A percentile compares a stretch with the other conserved stretches of the same genome.
phyloP scores from a whole-genome alignment of 108 stramenopile species.

The Nitzschia sp. region DNA sequence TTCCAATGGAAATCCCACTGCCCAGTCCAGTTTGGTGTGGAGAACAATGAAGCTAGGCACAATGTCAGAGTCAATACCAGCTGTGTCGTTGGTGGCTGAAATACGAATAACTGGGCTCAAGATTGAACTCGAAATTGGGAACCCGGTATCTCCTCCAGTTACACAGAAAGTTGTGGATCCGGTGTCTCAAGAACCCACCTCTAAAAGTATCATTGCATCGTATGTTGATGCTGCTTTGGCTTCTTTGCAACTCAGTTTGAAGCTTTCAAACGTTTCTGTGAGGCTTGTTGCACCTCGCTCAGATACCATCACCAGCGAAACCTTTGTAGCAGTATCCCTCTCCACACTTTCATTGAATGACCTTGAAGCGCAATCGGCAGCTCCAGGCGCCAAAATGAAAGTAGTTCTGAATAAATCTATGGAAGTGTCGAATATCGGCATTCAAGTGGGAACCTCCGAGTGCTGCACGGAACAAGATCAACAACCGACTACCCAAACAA shows the following conservation, averaged over 20 bases:
- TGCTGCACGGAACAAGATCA: background rate
- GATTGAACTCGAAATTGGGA: constrained; percentile 25
- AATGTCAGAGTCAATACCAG: constrained; percentile 23
- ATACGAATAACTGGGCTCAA: constrained; percentile 46
- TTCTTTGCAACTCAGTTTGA: constrained; percentile 46
- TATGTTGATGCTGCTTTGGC: constrained; percentile 58
- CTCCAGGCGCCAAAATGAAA: background rate
- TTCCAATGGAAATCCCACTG: constrained; percentile 2
- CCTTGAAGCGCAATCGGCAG: constrained; percentile 23
- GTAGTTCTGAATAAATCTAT: constrained; percentile 33
- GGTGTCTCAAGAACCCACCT: constrained; percentile 12
- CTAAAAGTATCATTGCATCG: constrained; percentile 39
- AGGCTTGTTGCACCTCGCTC: constrained; percentile 14
- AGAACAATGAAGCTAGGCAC: constrained; percentile 42
- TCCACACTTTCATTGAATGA: constrained; percentile 58
- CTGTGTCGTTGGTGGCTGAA: constrained; percentile 44
- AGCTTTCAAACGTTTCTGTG: constrained; percentile 37
- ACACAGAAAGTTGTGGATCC: background rate
- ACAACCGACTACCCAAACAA: background rate
- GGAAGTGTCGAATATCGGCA: constrained; percentile 31
- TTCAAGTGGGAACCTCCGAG: constrained; percentile 28
- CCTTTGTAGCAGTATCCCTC: constrained; percentile 43
- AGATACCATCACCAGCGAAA: background rate
- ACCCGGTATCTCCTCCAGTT: background rate
- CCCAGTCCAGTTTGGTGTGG: constrained; percentile 42